Percentiles rank a stretch among this genome's conserved stretches.
phyloP scores from a whole-genome alignment of 441 rosid genomes.

The Flueggea neowawraea region DNA sequence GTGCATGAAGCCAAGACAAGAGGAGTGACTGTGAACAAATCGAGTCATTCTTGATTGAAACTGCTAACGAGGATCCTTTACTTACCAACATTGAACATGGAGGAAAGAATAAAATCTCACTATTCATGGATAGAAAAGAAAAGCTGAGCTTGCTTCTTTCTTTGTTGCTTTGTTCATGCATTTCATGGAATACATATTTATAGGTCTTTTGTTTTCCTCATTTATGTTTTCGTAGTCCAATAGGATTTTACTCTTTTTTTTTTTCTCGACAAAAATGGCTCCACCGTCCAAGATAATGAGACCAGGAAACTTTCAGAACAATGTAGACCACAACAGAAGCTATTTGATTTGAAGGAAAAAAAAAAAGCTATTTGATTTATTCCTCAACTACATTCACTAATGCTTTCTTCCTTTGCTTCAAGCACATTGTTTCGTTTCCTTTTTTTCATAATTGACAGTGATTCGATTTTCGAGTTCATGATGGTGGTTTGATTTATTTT shows the following conservation, averaged over 20 bases:
- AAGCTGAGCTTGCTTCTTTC: not conserved
- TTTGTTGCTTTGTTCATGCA: not conserved
- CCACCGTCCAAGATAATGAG: slow-evolving; percentile 6
- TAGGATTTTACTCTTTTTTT: not conserved
- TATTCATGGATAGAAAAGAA: not conserved
- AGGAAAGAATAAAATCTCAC: not conserved
- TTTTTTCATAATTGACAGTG: too few relatives aligned
- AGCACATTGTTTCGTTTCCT: too few relatives aligned
- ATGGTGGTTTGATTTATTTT: too few relatives aligned
- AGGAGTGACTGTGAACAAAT: not conserved
- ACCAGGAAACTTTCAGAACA: not conserved
- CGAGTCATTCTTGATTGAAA: not conserved
- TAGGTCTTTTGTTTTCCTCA: not conserved
- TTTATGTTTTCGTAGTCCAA: not conserved
- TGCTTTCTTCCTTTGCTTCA: too few relatives aligned
- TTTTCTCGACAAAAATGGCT: not conserved
- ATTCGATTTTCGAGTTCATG: too few relatives aligned
- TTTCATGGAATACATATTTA: not conserved
- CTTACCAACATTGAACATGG: not conserved
- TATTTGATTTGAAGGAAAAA: too few relatives aligned
- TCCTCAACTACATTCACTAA: too few relatives aligned
- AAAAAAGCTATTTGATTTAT: too few relatives aligned
- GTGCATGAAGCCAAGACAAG: slow-evolving; percentile 13
- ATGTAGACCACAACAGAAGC: not conserved
- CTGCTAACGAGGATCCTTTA: not conserved